Base-by-base conservation (phyloP, 2,329 filamentous ascomycete genomes). In the Madurella fahalii region DNA sequence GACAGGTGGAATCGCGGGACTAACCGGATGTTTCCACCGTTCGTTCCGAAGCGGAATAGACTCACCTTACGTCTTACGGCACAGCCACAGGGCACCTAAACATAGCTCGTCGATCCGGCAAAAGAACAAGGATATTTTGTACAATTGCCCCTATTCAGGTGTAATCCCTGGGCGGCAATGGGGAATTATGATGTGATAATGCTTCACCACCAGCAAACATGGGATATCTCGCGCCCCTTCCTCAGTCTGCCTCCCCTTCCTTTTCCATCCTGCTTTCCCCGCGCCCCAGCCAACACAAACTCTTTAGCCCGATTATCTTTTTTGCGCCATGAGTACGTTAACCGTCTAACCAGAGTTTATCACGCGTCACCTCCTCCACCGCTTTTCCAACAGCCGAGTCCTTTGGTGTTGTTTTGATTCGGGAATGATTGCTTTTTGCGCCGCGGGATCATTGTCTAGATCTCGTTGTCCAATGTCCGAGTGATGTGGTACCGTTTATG, bases 401-500 rank as follows among this genome's bases (percentile, higher is more conserved):
- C 25, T 25, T 7, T 25, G 4, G 25, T 25, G n/a, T 25, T 25
- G 3, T 7, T 25, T 25, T 25, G 7, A 7, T 25, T 25, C 25
- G 25, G 25, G 25, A 7, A 25, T 25, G 25, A 25, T 25, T 25
- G 25, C n/a, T n/a, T 25, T 25, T 25, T 25, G 25, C 25, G 25
- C 25, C 7, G 25, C 25, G 7, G 25, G 25, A 25, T 3, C 25
- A 25, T 25, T 4, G 25, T 25, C 4, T 25, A 25, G 3, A 25
- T 25, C 3, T 25, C 25, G 7, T 7, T 3, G 25, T 25, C 25
- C 25, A 25, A 25, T 25, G 25, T 25, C 25, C 7, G 25, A 25
- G 25, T 25, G 7, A 25, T 25, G 25, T 25, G 7, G 25, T 25
- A 25, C 7, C 12, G 39, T 57, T 74, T 81, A 86, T 68, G 83